phyloP scores from a whole-genome alignment of 768 basidiomycete species.

The Lactarius sp. region DNA sequence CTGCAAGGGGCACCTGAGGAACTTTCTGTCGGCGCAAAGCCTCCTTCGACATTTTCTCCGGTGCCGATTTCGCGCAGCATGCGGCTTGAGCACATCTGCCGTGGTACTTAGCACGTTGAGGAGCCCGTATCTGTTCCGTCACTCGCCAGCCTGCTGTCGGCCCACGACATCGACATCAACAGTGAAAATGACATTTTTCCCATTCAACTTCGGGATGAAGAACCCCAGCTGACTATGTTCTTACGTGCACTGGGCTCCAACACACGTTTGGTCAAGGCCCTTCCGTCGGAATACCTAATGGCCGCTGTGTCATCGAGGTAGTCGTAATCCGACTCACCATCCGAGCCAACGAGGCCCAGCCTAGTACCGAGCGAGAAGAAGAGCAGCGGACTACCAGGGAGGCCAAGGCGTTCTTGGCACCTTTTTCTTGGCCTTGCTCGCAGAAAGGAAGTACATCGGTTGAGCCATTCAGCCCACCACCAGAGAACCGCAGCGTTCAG shows the following conservation, averaged over 20 bases:
- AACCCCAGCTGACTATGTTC: conserved; percentile 51
- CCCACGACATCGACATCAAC: conserved; percentile 24
- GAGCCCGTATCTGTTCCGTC: conserved; percentile 52
- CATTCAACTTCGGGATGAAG: conserved; percentile 45
- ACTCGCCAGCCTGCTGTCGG: conserved; percentile 44
- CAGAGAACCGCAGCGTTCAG: conserved; percentile 60
- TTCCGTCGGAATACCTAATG: conserved; percentile 45
- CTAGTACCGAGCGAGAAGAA: conserved; percentile 53
- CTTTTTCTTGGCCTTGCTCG: conserved; percentile 34
- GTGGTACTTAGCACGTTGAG: conserved; percentile 57
- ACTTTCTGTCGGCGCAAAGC: conserved; percentile 38
- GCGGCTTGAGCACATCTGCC: conserved; percentile 55
- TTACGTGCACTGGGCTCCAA: conserved; percentile 67
- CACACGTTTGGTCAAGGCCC: conserved; percentile 39
- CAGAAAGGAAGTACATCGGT: background rate
- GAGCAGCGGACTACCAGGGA: conserved; percentile 69
- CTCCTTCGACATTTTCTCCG: conserved; percentile 35
- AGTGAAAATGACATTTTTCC: conserved; percentile 34
- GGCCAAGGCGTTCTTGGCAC: conserved; percentile 52
- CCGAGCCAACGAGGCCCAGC: conserved; percentile 45
- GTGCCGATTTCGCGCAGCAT: conserved; percentile 28
- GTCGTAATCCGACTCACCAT: conserved; percentile 46
- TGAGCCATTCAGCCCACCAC: conserved; percentile 32
- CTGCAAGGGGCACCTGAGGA: conserved; percentile 61
- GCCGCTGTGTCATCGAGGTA: conserved; percentile 58